Base-by-base conservation (phyloP, 78 protist species). In the Monocercomonoides exilis region DNA sequence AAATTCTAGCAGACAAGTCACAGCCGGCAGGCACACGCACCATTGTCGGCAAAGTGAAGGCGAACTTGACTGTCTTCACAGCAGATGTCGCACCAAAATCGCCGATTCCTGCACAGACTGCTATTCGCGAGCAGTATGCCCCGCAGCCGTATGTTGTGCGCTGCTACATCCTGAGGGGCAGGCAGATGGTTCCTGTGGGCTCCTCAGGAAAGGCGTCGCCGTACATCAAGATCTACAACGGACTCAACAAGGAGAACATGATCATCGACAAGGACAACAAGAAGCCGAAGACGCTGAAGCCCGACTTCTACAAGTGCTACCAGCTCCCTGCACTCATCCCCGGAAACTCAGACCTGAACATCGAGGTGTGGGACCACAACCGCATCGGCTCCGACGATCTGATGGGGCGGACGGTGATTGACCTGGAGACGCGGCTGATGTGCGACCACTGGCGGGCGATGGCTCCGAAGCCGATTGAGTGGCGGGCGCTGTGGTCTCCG, bases 401-500 rank as follows among this genome's bases (percentile, higher is more conserved):
- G 45, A 86, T 86, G 21, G 88, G 88, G 6, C 84, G 34, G 81
- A 86, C 88, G 21, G 34, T 3, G 38, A 86, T 86, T 29, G 88
- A 86, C 5, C 81, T 86, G 34, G 88, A 86, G 33, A 86, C 46
- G 3, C 77, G 88, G 43, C 33, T 64, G 77, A 54, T 86, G 38
- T 29, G 88, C 81, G 29, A 43, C 36, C n/a, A 32, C 3, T 86
- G 88, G 88, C 3, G 80, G 3, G 35, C 43, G 3, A 86, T 86
- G 33, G 33, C 4, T 11, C 4, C 29, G 54, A 86, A 86, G 88
- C 88, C 88, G 42, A 46, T 86, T 46, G 88, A 86, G 81, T 41
- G n/a, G 54, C 88, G 88, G 3, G 33, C 88, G 29, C 81, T 86
- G 29, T 86, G 88, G 88, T 3, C n/a, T 4, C 88, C 88, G 29